Conservation (phyloP, 2,329 filamentous ascomycete species). For the Diaporthe citri region DNA sequence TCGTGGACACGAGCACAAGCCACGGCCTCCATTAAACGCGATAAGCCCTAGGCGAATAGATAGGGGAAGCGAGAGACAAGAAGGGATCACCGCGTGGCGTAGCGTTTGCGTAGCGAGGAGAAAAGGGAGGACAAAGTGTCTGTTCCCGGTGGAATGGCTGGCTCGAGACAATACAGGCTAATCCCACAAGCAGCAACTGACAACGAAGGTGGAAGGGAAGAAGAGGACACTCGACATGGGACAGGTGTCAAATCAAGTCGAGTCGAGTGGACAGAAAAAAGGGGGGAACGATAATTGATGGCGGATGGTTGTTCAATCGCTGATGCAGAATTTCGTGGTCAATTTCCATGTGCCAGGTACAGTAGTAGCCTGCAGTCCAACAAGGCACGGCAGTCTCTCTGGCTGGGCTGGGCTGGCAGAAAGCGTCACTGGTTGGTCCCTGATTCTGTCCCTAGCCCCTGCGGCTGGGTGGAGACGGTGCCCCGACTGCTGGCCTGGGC, state of each 20-base stretch:
- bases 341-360: conserved; percentile 24
- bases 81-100: conserved; percentile 34
- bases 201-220: not conserved
- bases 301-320: conserved; percentile 9
- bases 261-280: conserved; percentile 11
- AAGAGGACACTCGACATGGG: not conserved
- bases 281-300: not conserved
- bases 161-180: conserved; percentile 12
- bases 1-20: conserved; percentile 34
- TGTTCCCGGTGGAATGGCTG: conserved; percentile 5
- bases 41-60: conserved; percentile 32
- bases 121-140: not conserved
- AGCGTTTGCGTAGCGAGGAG: conserved; percentile 16
- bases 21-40: conserved; percentile 39
- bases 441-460: conserved; percentile 17
- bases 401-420: not conserved
- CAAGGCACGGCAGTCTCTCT: conserved; percentile 5
- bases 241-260: not conserved
- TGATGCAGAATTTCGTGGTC: conserved; percentile 32
- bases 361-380: not conserved
- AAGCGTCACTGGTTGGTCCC: conserved; percentile 9
- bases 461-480: not conserved
- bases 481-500: conserved; percentile 6
- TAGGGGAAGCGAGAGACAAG: conserved; percentile 39
- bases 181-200: not conserved